phyloP scores from a whole-genome alignment of 1,284 basidiomycete species.

The Sphaerobolus stellatus region DNA sequence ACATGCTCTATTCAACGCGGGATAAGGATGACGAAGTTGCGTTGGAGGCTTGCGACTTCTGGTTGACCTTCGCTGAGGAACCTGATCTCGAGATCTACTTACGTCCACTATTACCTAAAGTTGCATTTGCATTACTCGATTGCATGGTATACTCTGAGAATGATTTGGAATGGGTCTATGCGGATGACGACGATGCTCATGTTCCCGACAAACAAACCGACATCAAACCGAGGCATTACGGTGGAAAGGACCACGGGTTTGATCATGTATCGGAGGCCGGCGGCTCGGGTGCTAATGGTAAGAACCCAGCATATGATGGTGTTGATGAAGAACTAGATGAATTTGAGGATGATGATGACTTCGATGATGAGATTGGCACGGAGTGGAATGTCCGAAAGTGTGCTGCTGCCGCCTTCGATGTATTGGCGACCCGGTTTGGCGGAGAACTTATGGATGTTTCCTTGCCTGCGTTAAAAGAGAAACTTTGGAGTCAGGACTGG shows the following conservation, averaged over 20 bases:
- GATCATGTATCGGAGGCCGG: conserved; percentile 63
- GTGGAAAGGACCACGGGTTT: conserved; percentile 78
- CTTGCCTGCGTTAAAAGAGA: conserved; percentile 87
- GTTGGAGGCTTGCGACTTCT: conserved; percentile 98
- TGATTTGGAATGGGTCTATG: conserved; percentile 93
- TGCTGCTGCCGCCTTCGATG: conserved; percentile 95
- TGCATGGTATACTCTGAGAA: conserved; percentile 98
- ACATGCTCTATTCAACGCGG: conserved; percentile 98
- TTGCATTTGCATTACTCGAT: conserved; percentile 91
- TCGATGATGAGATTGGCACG: conserved; percentile 95
- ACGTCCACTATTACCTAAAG: conserved; percentile 80
- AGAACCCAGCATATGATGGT: conserved; percentile 41
- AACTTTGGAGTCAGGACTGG: conserved; percentile 94
- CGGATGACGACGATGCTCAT: conserved; percentile 85
- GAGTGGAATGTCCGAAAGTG: conserved; percentile 99
- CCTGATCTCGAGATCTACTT: conserved; percentile 82
- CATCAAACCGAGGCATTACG: conserved; percentile 95
- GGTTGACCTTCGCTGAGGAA: conserved; percentile 98
- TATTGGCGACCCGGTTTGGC: conserved; percentile 91
- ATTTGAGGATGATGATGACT: conserved; percentile 85
- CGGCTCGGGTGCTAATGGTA: conserved; percentile 45
- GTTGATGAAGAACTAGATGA: conserved; percentile 74
- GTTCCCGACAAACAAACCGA: conserved; percentile 93
- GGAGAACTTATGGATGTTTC: conserved; percentile 86
- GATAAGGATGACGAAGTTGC: conserved; percentile 95